phyloP scores from a whole-genome alignment of 306 rosid genomes.

The Mucuna pruriens region DNA sequence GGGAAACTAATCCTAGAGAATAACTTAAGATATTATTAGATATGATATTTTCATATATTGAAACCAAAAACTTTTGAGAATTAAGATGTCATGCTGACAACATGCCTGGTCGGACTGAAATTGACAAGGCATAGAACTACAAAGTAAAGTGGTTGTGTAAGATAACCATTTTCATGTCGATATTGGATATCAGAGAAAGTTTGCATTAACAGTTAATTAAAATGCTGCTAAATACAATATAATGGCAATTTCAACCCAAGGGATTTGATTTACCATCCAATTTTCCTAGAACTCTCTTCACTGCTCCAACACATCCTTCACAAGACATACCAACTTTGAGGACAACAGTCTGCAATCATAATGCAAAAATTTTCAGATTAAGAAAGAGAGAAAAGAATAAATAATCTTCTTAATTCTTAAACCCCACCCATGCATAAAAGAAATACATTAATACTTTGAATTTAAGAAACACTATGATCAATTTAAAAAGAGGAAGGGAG shows the following conservation, averaged over 20 bases:
- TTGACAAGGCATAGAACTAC: neutral
- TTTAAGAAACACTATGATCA: neutral
- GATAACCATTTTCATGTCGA: neutral
- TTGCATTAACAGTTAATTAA: neutral
- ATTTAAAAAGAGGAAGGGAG: neutral
- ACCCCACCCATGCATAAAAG: neutral
- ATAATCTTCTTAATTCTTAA: neutral
- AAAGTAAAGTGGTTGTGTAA: neutral
- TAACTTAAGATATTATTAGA: neutral
- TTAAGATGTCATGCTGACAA: neutral
- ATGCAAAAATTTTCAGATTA: neutral
- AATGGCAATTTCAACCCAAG: neutral
- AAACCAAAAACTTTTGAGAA: neutral
- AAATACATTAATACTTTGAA: conserved; percentile 13
- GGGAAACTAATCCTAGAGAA: neutral
- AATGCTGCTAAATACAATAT: neutral
- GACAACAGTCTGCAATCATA: conserved; percentile 70
- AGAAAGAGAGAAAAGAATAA: neutral
- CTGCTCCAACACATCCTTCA: conserved; percentile 96
- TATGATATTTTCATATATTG: neutral
- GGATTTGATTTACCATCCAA: conserved; percentile 68
- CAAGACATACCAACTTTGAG: conserved; percentile 99
- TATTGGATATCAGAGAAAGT: neutral
- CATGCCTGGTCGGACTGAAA: neutral
- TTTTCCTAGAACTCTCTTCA: conserved; percentile 90